Percentiles rank a stretch among this genome's conserved stretches.
Evolutionary conservation across 805 yeast genomes (phyloP).

Genomic region (Saturnispora quitensis): DNA sequence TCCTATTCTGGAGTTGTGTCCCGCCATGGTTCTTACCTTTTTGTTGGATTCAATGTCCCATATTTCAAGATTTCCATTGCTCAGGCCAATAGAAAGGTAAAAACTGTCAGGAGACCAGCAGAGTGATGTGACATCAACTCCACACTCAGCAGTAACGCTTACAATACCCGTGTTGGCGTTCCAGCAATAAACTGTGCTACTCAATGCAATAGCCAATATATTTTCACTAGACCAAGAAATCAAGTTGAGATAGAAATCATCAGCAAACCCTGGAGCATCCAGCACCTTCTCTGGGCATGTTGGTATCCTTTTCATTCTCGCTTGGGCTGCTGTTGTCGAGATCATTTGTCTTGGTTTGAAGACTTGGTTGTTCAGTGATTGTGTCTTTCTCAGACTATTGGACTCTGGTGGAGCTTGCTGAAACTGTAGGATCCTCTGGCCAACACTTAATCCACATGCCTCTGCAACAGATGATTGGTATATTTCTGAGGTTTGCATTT

Average conservation of each 20-base stretch:
- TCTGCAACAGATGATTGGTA: slow-evolving; percentile 82
- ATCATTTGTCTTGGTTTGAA: slow-evolving; percentile 20
- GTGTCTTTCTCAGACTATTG: slow-evolving; percentile 14
- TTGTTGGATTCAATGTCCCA: slow-evolving; percentile 83
- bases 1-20: slow-evolving; percentile 69
- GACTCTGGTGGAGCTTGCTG: slow-evolving; percentile 77
- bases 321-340: slow-evolving; percentile 43
- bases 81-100: slow-evolving; percentile 74
- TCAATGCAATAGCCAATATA: slow-evolving; percentile 81
- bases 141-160: slow-evolving; percentile 50
- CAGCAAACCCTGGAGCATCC: slow-evolving; percentile 92
- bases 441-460: slow-evolving; percentile 84
- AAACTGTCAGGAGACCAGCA: slow-evolving; percentile 90
- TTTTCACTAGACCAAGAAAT: slow-evolving; percentile 83
- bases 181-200: slow-evolving; percentile 81
- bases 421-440: slow-evolving; percentile 75
- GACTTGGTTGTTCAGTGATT: slow-evolving; percentile 11
- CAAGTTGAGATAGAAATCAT: slow-evolving; percentile 84
- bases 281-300: slow-evolving; percentile 86
- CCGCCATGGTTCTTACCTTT: slow-evolving; percentile 70
- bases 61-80: slow-evolving; percentile 77
- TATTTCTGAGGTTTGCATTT: slow-evolving; percentile 43
- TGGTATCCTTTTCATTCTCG: slow-evolving; percentile 69
- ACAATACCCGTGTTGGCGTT: slow-evolving; percentile 80
- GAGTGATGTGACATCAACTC: slow-evolving; percentile 54